Evolutionary conservation across 2,329 filamentous ascomycete species (phyloP).

Genomic region (Colletotrichum tropicicola): DNA sequence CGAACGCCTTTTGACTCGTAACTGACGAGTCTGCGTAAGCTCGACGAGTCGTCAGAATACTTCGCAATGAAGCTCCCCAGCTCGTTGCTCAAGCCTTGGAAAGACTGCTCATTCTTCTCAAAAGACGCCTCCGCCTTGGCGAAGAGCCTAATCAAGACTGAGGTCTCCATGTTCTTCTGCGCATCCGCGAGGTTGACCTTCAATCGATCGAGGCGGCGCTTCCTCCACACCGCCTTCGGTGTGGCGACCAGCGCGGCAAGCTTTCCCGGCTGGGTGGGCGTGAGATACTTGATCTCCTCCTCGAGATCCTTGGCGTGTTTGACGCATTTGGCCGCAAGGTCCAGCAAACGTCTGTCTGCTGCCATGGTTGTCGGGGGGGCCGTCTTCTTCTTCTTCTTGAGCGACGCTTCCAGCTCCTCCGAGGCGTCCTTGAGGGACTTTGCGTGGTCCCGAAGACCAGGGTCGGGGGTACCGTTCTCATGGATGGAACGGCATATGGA

Average conservation of each 20-base stretch:
- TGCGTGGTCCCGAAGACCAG: background rate
- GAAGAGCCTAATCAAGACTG: background rate
- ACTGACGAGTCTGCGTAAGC: background rate
- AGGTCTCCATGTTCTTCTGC: background rate
- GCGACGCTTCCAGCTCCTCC: fast-evolving
- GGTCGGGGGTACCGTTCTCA: background rate
- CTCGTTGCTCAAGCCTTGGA: background rate
- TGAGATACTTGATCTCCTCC: background rate
- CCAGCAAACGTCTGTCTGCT: background rate
- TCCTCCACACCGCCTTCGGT: background rate
- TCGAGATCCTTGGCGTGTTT: background rate
- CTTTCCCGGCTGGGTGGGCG: background rate
- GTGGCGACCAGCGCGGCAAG: background rate
- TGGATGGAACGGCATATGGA: background rate
- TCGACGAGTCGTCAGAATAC: background rate
- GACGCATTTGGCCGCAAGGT: background rate
- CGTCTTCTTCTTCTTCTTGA: background rate
- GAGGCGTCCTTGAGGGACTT: background rate
- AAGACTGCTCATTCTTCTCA: background rate
- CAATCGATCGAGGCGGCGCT: background rate
- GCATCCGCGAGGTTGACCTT: background rate
- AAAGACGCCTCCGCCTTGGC: background rate
- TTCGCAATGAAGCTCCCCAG: background rate
- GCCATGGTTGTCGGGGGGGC: background rate
- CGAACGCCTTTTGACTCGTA: too few relatives aligned